Conservation (phyloP, 2,329 filamentous ascomycete genomes). For the Fusarium sublunatum region DNA sequence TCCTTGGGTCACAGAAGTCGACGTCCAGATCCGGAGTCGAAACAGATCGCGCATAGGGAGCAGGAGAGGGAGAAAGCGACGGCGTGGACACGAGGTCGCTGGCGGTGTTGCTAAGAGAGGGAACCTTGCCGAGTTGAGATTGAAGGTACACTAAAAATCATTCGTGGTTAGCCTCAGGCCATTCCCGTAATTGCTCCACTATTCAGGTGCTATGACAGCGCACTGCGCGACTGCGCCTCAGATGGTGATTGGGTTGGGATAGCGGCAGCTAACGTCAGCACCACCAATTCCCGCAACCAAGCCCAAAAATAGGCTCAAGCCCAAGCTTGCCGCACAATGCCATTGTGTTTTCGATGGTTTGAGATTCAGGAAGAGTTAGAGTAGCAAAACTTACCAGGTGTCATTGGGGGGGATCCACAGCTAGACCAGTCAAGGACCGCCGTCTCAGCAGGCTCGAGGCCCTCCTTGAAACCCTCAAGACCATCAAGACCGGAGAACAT, state of each 20-base stretch:
- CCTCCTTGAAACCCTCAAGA: conserved; percentile 73
- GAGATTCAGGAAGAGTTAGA: conserved; percentile 1
- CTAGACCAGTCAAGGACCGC: conserved; percentile 82
- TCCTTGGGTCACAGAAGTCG: conserved; percentile 91
- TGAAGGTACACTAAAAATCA: conserved; percentile 60
- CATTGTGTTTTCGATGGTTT: conserved; percentile 16
- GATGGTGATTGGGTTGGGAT: conserved; percentile 25
- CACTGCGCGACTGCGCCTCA: conserved; percentile 37
- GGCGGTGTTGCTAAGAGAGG: conserved; percentile 71
- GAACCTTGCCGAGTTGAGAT: conserved; percentile 60
- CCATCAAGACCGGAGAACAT: conserved; percentile 79
- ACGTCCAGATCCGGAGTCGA: conserved; percentile 74
- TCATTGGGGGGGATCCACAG: conserved; percentile 85
- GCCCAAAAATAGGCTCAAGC: conserved; percentile 40
- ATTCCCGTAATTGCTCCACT: conserved; percentile 42
- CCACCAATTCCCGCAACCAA: conserved; percentile 21
- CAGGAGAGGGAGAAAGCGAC: conserved; percentile 87
- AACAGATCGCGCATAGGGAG: conserved; percentile 77
- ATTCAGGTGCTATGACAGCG: conserved; percentile 35
- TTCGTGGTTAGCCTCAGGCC: conserved; percentile 51
- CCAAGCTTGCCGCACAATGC: conserved; percentile 25
- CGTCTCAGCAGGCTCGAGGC: conserved; percentile 77
- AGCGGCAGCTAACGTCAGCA: conserved; percentile 36
- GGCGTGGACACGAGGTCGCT: conserved; percentile 81
- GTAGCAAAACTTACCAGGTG: conserved; percentile 78